These are phyloP conservation scores for Elsinoe fawcettii DNA, from an alignment of 2,329 filamentous ascomycete species.

Conservation along the genomic window DNA sequence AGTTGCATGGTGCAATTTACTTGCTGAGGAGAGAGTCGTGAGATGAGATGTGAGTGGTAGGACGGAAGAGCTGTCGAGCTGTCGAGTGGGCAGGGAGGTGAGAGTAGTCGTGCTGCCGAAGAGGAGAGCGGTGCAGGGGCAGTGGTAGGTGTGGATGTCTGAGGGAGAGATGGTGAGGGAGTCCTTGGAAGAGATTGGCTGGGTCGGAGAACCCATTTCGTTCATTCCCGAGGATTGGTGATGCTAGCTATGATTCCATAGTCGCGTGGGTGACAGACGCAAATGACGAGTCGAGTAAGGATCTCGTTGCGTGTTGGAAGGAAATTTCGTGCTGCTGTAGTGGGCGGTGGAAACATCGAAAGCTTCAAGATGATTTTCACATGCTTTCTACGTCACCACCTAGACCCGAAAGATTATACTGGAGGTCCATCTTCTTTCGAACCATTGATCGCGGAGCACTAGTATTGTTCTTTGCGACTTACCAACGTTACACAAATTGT, in stretches of 20 bases:
- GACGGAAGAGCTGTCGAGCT: conserved; percentile 45
- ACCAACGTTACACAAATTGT: not conserved
- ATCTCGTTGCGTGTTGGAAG: too few relatives aligned
- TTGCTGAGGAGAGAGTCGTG: not conserved
- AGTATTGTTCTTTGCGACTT: not conserved
- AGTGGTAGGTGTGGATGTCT: conserved; percentile 50
- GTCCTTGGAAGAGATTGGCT: not conserved
- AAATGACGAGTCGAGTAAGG: too few relatives aligned
- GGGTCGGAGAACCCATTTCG: not conserved
- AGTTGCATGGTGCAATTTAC: not conserved
- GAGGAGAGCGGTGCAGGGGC: conserved; percentile 59
- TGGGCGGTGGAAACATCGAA: not conserved
- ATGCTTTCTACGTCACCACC: not conserved
- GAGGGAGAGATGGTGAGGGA: not conserved
- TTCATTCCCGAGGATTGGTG: not conserved
- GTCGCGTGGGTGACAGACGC: too few relatives aligned
- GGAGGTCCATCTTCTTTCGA: not conserved
- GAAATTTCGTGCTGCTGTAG: not conserved
- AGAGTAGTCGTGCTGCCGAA: conserved; percentile 52
- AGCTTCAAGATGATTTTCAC: not conserved
- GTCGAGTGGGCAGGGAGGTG: conserved; percentile 45
- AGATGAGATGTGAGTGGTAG: conserved; percentile 22
- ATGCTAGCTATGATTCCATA: not conserved
- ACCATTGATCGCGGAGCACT: not conserved
- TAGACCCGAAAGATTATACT: too few relatives aligned